phyloP scores from a whole-genome alignment of 2,329 filamentous ascomycete species.

The Penicillium sp. region DNA sequence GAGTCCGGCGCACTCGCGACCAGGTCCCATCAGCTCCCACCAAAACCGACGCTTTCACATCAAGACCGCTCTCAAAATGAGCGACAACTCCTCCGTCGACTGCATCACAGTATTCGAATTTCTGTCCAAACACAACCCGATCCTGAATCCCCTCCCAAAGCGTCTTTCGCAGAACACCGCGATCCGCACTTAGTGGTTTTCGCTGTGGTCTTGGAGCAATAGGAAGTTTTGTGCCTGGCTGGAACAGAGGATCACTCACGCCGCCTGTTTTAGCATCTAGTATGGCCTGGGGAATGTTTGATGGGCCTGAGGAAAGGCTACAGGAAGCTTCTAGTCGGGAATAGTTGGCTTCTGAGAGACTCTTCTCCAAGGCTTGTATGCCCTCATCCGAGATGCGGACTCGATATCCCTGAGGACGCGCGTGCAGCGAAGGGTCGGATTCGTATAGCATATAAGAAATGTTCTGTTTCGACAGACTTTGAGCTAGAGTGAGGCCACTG shows the following conservation, averaged over 20 bases:
- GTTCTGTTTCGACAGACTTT: background rate
- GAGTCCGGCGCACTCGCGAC: background rate
- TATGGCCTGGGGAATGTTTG: background rate
- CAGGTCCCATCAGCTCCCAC: background rate
- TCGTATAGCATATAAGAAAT: background rate
- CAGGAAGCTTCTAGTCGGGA: background rate
- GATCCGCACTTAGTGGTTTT: background rate
- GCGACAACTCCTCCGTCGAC: background rate
- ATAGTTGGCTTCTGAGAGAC: background rate
- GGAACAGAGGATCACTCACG: background rate
- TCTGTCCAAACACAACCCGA: background rate
- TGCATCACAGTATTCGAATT: background rate
- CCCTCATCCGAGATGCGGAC: conserved; percentile 4
- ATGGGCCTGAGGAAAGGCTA: background rate
- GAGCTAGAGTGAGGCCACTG: background rate
- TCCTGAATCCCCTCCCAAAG: background rate
- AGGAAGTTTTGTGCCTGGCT: background rate
- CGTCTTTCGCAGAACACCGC: background rate
- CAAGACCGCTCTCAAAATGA: background rate
- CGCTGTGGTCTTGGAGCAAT: background rate
- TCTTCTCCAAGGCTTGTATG: conserved; percentile 1
- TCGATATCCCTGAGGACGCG: background rate
- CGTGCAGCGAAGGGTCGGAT: background rate
- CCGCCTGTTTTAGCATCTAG: background rate
- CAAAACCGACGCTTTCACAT: background rate